Evolutionary conservation across 768 basidiomycete genomes (phyloP), one percentile per base, ranked within the genome.

Genomic region (Russula virescens): DNA sequence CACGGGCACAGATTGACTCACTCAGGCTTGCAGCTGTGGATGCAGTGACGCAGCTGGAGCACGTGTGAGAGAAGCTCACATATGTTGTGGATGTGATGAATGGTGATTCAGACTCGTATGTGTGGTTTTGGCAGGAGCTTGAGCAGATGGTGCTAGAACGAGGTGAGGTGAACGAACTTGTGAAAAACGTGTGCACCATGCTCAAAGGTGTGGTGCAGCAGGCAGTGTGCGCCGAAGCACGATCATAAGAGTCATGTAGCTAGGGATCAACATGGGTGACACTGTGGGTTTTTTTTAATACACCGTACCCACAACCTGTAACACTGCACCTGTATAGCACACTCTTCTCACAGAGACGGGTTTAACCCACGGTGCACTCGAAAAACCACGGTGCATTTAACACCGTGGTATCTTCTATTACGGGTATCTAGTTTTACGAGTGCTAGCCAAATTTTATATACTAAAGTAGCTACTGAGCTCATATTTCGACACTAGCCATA

Each of bases 191-290:
- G 3, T 63, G 57, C 18, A 46, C 21, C 9, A 19, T 63, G 57
- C 62, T 63, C 35, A 62, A 58, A 38, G 38, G 57, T 19, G 62
- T 58, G 11, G 58, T 54, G 7, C 62, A 63, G 26, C 57, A 52
- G 21, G 52, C 21, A 5, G 45, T n/a, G 9, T 52, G 31, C 45
- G 59, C 42, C 5, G 59, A 60, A 60, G 56, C 45, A 14, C 28
- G 43, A 28, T 62, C 31, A 8, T 8, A n/a, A 51, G 8, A 18
- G 38, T 11, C 38, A n/a, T n/a, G n/a, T n/a, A n/a, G n/a, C n/a
- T n/a, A n/a, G n/a, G n/a, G n/a, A n/a, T n/a, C n/a, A n/a, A n/a
- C n/a, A n/a, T n/a, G n/a, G n/a, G n/a, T n/a, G n/a, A n/a, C n/a
- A n/a, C n/a, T n/a, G n/a, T n/a, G n/a, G n/a, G n/a, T n/a, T n/a